Conservation (phyloP, 1,139 yeast species). For the Candida buenavistaensis region DNA sequence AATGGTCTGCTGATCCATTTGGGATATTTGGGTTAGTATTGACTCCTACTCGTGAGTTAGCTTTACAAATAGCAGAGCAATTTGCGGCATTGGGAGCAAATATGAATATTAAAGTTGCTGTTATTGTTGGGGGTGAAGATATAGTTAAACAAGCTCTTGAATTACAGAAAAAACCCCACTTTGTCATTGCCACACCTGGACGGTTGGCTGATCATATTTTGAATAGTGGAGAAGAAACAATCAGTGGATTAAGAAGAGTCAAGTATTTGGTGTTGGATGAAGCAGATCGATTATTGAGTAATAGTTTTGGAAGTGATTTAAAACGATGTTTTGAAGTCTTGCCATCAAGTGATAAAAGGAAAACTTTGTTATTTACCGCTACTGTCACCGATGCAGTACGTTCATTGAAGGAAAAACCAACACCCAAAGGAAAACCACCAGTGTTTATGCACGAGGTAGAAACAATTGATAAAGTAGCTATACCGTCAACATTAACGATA, state of each 20-base stretch:
- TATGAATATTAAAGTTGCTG: conserved; percentile 77
- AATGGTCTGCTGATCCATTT: conserved; percentile 93
- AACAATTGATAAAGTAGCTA: conserved; percentile 65
- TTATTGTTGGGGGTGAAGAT: conserved; percentile 94
- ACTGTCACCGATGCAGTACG: conserved; percentile 93
- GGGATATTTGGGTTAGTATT: conserved; percentile 87
- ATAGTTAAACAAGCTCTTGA: conserved; percentile 83
- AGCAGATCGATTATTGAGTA: conserved; percentile 87
- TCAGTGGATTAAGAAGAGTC: conserved; percentile 73
- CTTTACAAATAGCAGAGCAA: conserved; percentile 95
- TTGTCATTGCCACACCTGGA: conserved; percentile 97
- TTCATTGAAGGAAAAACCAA: conserved; percentile 69
- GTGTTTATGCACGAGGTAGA: conserved; percentile 85
- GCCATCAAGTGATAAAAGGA: conserved; percentile 73
- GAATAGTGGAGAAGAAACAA: conserved; percentile 86
- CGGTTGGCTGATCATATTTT: conserved; percentile 90
- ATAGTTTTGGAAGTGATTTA: conserved; percentile 80
- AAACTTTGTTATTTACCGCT: conserved; percentile 90
- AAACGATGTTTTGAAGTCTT: conserved; percentile 67
- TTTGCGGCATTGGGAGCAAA: conserved; percentile 89
- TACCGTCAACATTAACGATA: conserved; percentile 71
- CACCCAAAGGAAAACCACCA: conserved; percentile 58
- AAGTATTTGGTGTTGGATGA: conserved; percentile 89
- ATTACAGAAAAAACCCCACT: conserved; percentile 83
- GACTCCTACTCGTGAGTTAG: conserved; percentile 95